Evolutionary conservation across 495 filamentous ascomycete genomes (phyloP).

Genomic region (Xylaria castorea): DNA sequence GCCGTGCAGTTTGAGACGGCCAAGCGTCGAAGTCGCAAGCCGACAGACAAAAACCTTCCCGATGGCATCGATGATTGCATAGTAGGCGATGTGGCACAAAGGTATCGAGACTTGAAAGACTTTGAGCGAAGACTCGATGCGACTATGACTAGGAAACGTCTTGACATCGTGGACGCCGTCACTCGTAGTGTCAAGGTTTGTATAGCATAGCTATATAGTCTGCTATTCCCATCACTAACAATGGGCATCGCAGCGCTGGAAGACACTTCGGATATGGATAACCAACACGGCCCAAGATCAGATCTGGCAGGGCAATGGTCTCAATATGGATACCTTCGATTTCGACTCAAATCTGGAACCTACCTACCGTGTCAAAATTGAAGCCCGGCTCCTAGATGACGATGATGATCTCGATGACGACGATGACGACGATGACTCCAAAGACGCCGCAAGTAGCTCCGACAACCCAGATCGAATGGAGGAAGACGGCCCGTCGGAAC

Average conservation of each 20-base stretch:
- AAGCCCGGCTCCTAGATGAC: constrained; percentile 86
- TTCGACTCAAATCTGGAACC: constrained; percentile 72
- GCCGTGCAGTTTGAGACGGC: constrained; percentile 66
- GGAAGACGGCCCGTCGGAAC: constrained; percentile 57
- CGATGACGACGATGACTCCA: constrained; percentile 67
- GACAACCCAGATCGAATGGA: constrained; percentile 63
- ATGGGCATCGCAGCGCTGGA: constrained; percentile 62
- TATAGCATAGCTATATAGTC: background rate
- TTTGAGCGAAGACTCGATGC: constrained; percentile 90
- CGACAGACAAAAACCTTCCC: constrained; percentile 92
- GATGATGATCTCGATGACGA: constrained; percentile 64
- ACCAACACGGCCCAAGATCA: constrained; percentile 95
- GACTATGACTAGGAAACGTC: constrained; percentile 90
- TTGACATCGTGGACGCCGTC: constrained; percentile 87
- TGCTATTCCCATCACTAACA: constrained; percentile 16
- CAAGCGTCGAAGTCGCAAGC: constrained; percentile 81
- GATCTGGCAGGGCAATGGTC: constrained; percentile 78
- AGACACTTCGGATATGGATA: constrained; percentile 91
- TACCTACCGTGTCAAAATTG: constrained; percentile 89
- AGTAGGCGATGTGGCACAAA: constrained; percentile 79
- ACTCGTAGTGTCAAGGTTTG: constrained; percentile 75
- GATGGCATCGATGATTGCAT: constrained; percentile 82
- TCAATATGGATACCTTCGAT: constrained; percentile 74
- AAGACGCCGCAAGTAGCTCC: constrained; percentile 47
- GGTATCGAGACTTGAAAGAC: constrained; percentile 84